Evolutionary conservation across 2,329 filamentous ascomycete genomes (phyloP).

Genomic region (Fusarium aywerte): DNA sequence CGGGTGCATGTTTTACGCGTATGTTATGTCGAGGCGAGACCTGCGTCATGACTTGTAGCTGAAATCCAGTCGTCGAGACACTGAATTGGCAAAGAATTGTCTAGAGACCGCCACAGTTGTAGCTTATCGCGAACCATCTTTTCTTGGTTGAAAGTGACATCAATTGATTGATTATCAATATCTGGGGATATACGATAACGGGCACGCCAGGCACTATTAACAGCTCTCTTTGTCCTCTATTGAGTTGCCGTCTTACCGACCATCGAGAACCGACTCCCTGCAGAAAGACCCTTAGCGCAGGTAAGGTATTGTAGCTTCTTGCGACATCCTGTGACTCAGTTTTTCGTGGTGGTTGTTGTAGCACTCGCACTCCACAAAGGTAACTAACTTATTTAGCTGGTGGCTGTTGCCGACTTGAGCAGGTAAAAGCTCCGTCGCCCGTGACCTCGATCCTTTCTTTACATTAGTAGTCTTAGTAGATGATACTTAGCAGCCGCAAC

Average conservation of each 20-base stretch:
- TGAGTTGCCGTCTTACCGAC: constrained; percentile 28
- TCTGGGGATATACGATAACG: no score
- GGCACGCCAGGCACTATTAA: no score
- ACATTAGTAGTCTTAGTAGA: background rate
- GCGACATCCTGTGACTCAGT: background rate
- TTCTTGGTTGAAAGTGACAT: constrained; percentile 13
- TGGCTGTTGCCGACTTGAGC: constrained; percentile 1
- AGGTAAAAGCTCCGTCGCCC: constrained; percentile 19
- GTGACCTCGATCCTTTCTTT: constrained; percentile 16
- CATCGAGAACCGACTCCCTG: constrained; percentile 5
- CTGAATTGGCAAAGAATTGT: background rate
- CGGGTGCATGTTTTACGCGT: constrained; percentile 2
- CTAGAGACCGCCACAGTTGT: background rate
- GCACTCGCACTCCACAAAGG: background rate
- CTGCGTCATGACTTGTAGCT: constrained; percentile 10
- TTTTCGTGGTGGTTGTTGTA: background rate
- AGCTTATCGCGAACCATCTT: background rate
- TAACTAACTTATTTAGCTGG: background rate
- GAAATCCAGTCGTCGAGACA: background rate
- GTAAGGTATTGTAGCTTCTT: background rate
- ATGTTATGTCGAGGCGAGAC: constrained; percentile 10
- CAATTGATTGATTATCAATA: background rate
- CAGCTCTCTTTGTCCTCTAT: background rate
- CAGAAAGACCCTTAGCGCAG: constrained; percentile 3
- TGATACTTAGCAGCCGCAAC: constrained; percentile 2